These are phyloP conservation scores for Gaeumannomyces tritici DNA, from an alignment of 2,329 filamentous ascomycete species.

Conservation along the genomic window DNA sequence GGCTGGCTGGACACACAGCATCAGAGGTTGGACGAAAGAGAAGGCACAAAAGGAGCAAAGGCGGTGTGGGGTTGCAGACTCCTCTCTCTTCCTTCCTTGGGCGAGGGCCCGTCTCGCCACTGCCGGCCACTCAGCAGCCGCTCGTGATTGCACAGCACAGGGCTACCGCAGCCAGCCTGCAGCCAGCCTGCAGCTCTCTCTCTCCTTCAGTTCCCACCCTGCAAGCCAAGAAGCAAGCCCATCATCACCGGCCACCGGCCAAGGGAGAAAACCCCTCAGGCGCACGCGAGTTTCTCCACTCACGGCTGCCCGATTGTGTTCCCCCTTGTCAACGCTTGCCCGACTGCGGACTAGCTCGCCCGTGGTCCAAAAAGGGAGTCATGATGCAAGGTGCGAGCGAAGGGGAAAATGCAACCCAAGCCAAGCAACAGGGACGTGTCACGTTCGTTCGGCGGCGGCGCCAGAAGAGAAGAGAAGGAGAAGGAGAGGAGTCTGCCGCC, in stretches of 20 bases:
- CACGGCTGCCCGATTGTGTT: not conserved
- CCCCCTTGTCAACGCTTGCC: not conserved
- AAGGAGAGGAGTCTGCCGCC: too few relatives aligned
- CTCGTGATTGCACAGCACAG: not conserved
- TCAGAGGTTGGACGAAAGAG: not conserved
- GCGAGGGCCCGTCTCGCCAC: too few relatives aligned
- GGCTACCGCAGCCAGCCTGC: not conserved
- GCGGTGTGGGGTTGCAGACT: not conserved
- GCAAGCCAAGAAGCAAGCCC: too few relatives aligned
- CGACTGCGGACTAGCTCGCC: not conserved
- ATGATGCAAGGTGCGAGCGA: not conserved
- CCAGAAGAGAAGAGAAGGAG: not conserved
- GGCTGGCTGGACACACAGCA: not conserved
- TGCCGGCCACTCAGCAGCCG: too few relatives aligned
- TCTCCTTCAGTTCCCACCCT: too few relatives aligned
- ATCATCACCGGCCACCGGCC: too few relatives aligned
- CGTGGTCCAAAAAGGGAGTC: not conserved
- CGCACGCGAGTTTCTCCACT: not conserved
- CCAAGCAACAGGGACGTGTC: not conserved
- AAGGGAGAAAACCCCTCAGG: not conserved
- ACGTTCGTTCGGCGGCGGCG: not conserved
- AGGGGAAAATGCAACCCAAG: not conserved
- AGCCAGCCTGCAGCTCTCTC: not conserved
- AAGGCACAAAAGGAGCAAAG: not conserved
- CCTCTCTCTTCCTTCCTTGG: not conserved